These are phyloP conservation scores for Talaromyces liani DNA, from an alignment of 495 filamentous ascomycete species.

Conservation along the genomic window DNA sequence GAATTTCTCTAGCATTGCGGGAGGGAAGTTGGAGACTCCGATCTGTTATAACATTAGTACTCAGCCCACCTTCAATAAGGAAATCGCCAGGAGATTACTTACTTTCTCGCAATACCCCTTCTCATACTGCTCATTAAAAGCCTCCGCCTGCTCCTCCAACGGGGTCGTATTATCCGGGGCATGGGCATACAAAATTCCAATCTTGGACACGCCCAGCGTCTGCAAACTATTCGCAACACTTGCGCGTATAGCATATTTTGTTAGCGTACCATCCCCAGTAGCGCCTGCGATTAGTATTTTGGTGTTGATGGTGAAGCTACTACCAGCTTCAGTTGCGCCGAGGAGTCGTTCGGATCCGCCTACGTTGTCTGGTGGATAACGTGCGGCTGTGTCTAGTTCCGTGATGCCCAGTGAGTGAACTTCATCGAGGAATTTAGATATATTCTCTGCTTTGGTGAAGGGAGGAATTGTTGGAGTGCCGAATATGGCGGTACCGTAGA, in stretches of 20 bases:
- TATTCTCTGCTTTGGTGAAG: constrained; percentile 8
- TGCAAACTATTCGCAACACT: constrained; percentile 21
- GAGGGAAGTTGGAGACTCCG: constrained; percentile 35
- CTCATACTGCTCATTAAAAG: constrained; percentile 23
- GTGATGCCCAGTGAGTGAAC: constrained; percentile 22
- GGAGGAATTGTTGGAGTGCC: constrained; percentile 19
- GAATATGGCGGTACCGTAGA: constrained; percentile 30
- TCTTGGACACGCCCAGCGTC: constrained; percentile 18
- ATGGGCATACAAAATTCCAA: constrained; percentile 27
- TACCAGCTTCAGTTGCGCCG: constrained; percentile 23
- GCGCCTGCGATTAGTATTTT: constrained; percentile 22
- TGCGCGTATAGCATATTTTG: constrained; percentile 14
- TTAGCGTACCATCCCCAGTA: background rate
- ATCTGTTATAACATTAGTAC: constrained; percentile 13
- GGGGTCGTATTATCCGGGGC: constrained; percentile 24
- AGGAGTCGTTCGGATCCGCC: constrained; percentile 37
- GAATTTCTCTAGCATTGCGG: constrained; percentile 22
- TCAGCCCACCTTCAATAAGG: too few relatives aligned
- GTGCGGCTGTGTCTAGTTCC: constrained; percentile 35
- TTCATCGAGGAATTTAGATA: constrained; percentile 18
- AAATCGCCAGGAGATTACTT: background rate
- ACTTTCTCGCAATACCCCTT: constrained; percentile 20
- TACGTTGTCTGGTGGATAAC: constrained; percentile 34
- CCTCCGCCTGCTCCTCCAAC: constrained; percentile 22
- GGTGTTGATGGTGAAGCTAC: constrained; percentile 32